Base-by-base conservation (phyloP, 2,329 filamentous ascomycete genomes). In the Elsinoe arachidis region DNA sequence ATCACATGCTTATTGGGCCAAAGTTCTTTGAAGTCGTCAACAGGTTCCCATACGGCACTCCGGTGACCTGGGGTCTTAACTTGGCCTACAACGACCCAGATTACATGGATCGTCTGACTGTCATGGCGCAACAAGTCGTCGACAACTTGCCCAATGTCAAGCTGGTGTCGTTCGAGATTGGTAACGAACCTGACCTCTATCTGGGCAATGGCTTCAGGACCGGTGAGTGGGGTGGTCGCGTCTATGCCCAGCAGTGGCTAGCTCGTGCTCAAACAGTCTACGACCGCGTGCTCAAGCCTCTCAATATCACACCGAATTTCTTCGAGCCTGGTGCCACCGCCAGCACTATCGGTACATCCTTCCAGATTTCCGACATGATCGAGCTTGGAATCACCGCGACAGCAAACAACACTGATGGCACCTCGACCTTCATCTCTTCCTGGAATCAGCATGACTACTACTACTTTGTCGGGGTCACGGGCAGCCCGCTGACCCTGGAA, bases 371-470 rank as follows among this genome's bases (percentile, higher is more conserved):
- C 3, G 67, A 74, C 58, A 66, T 79, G 41, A 66, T 72, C 33
- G 52, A 66, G 46, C 67, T 71, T 56, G 74, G 73, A 34, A 73
- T 78, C 58, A 67, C 68, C 44, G 63, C 65, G 6, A 61, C 64
- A 11, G 66, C 67, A 19, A 71, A 74, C 37, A 70, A 69, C 44
- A 67, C 68, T 33, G 65, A 66, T 35, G 34, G 61, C 21, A 53
- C 19, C 15, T 46, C 41, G n/a, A 47, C 56, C 15, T 73, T 70
- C 60, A 65, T 76, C 58, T 64, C 72, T 14, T 68, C 67, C 26
- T 79, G 76, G 76, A 79, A 79, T 61, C 76, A 79, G 66, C 77
- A 80, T 64, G 74, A 79, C 64, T 80, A 79, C 67, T 78, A 75
- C 63, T 78, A 78, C 62, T 79, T 76, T 64, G 73, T 79, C 59